Evolutionary conservation across 176 grass and related monocot genomes (phyloP).

Genomic region (Zea mays): Zm-B73-REFERENCE-NAM-5.0 NC_050100.1:10572001-10572500

Average conservation of each 20-base stretch:
- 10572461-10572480: neutral
- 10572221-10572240: neutral
- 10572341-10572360: neutral
- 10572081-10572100: conserved; percentile 97
- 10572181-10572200: neutral
- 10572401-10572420: neutral
- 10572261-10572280: neutral
- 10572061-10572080: conserved; percentile 67
- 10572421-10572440: too few species aligned
- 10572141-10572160: conserved; percentile 9
- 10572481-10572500: neutral
- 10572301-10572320: neutral
- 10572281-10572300: neutral
- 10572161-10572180: neutral
- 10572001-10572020: neutral
- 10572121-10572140: conserved; percentile 53
- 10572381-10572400: neutral
- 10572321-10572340: neutral
- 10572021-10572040: neutral
- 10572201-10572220: neutral
- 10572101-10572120: conserved; percentile 82
- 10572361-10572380: neutral
- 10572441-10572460: neutral
- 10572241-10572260: neutral
- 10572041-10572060: conserved; percentile 49